Percentiles rank a stretch among this genome's conserved stretches.
phyloP scores from a whole-genome alignment of 495 filamentous ascomycete species.

The Elasticomyces elasticus region DNA sequence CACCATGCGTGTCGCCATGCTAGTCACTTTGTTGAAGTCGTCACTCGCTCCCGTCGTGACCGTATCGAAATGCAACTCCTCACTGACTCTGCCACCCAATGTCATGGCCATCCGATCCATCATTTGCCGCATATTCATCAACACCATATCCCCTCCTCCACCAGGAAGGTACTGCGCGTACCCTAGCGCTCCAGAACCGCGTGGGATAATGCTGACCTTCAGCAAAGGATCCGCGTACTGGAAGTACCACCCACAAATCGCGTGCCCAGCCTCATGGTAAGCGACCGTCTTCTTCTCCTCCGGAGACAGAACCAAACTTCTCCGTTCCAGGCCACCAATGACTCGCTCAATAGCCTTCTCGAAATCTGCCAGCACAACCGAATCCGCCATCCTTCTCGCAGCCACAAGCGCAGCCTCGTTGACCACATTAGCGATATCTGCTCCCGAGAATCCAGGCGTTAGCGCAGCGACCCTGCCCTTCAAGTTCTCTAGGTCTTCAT shows the following conservation, averaged over 20 bases:
- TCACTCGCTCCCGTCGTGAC: constrained; percentile 90
- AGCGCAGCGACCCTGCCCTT: constrained; percentile 79
- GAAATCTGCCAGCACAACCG: constrained; percentile 78
- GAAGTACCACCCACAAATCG: constrained; percentile 98
- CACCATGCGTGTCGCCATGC: constrained; percentile 92
- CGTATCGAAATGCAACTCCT: constrained; percentile 91
- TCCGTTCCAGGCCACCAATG: constrained; percentile 91
- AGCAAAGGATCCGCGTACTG: constrained; percentile 90
- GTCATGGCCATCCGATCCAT: constrained; percentile 99
- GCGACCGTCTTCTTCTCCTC: constrained; percentile 91
- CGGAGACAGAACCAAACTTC: constrained; percentile 81
- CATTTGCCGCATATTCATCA: constrained; percentile 88
- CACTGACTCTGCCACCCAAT: constrained; percentile 82
- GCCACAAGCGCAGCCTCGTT: constrained; percentile 96
- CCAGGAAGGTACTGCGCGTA: constrained; percentile 95
- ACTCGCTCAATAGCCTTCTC: constrained; percentile 97
- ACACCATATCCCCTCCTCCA: constrained; percentile 70
- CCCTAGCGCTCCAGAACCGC: constrained; percentile 82
- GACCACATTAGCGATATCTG: constrained; percentile 95
- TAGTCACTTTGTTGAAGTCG: constrained; percentile 97
- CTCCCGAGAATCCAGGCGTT: constrained; percentile 92
- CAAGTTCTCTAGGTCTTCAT: constrained; percentile 77
- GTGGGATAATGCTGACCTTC: constrained; percentile 97
- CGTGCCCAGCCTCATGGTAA: constrained; percentile 96
- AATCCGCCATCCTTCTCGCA: constrained; percentile 65